Evolutionary conservation across 805 yeast genomes (phyloP).

Genomic region (Nakazawaea ernobii): DNA sequence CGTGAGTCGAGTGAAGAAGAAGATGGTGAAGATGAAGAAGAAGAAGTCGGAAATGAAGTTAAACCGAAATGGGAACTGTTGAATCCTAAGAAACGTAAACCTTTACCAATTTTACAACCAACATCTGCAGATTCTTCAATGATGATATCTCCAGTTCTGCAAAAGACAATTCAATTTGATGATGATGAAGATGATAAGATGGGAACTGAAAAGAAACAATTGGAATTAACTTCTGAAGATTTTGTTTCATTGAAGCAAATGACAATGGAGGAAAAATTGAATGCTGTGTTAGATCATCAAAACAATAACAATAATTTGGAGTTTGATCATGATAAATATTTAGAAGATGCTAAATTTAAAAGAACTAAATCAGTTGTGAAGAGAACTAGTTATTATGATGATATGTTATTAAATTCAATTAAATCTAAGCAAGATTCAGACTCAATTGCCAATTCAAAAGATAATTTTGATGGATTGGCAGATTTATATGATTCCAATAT

Average conservation of each 20-base stretch:
- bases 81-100: constrained; percentile 26
- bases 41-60: constrained; percentile 10
- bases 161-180: constrained; percentile 17
- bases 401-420: constrained; percentile 19
- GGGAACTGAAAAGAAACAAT: constrained; percentile 21
- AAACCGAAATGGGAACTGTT: constrained; percentile 12
- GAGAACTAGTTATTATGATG: constrained; percentile 16
- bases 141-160: constrained; percentile 25
- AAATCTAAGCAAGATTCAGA: constrained; percentile 12
- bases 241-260: constrained; percentile 19
- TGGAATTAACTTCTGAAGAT: constrained; percentile 21
- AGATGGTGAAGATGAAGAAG: constrained; percentile 15
- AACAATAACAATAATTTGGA: constrained; percentile 14
- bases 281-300: constrained; percentile 29
- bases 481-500: constrained; percentile 27
- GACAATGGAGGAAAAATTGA: constrained; percentile 39
- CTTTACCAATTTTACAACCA: constrained; percentile 30
- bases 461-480: constrained; percentile 23
- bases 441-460: constrained; percentile 8
- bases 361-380: constrained; percentile 6
- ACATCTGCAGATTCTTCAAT: constrained; percentile 27
- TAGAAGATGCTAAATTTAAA: constrained; percentile 20
- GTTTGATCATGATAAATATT: constrained; percentile 23
- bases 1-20: constrained; percentile 18
- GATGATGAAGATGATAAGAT: constrained; percentile 10